These are phyloP conservation scores for Aulographum hederae DNA, from an alignment of 2,329 filamentous ascomycete species.

Conservation along the genomic window DNA sequence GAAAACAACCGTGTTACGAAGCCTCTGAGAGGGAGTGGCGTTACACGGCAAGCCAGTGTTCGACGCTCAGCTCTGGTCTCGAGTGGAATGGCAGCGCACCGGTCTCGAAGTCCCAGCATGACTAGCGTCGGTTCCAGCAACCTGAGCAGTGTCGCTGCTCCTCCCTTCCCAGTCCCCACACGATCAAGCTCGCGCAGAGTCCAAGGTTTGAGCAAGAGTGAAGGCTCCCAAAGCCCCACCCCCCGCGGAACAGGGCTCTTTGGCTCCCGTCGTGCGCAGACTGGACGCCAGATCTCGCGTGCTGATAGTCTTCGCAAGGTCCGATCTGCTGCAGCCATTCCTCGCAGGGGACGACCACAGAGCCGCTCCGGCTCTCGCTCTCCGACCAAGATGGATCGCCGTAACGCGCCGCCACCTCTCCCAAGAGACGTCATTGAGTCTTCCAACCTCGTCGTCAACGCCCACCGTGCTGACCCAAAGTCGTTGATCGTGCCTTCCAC, in stretches of 20 bases:
- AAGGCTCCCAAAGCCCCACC: slow-evolving; percentile 64
- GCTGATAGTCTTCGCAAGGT: slow-evolving; percentile 59
- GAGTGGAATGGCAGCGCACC: slow-evolving; percentile 55
- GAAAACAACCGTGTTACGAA: slow-evolving; percentile 9
- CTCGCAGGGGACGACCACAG: slow-evolving; percentile 18
- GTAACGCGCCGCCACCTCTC: slow-evolving; percentile 41
- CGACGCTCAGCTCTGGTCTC: slow-evolving; percentile 66
- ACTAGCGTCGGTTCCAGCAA: slow-evolving; percentile 31
- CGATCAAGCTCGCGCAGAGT: slow-evolving; percentile 71
- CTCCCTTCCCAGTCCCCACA: slow-evolving; percentile 83
- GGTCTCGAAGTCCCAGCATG: slow-evolving; percentile 46
- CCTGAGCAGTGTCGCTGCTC: slow-evolving; percentile 20
- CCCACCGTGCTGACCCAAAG: neutral
- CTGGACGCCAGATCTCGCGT: slow-evolving; percentile 25
- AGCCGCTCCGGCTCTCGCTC: slow-evolving; percentile 25
- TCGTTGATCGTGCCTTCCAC: neutral
- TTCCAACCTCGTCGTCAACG: neutral
- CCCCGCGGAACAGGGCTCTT: slow-evolving; percentile 25
- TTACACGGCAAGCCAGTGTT: slow-evolving; percentile 38
- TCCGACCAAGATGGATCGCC: slow-evolving; percentile 16
- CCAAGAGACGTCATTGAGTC: slow-evolving; percentile 55
- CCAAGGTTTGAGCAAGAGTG: slow-evolving; percentile 43
- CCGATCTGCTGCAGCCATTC: slow-evolving; percentile 61
- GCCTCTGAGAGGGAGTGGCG: neutral
- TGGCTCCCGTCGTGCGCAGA: slow-evolving; percentile 14